Conservation (phyloP, 108 stramenopile genomes). For the Cyclotella baltica region DNA sequence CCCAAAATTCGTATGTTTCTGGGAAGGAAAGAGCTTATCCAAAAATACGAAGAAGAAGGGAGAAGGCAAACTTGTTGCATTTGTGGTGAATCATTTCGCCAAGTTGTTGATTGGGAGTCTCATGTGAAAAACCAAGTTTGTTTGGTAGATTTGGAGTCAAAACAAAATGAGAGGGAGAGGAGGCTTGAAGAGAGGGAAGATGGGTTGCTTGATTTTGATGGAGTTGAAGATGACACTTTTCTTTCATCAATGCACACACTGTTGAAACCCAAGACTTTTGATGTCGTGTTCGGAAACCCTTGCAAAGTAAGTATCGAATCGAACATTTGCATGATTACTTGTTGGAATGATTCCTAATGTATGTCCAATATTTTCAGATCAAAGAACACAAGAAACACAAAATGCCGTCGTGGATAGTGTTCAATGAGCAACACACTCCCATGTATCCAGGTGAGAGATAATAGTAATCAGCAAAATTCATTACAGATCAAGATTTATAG, state of each 20-base stretch:
- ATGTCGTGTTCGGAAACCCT: slow-evolving; percentile 13
- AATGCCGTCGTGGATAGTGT: slow-evolving; percentile 53
- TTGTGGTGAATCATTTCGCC: slow-evolving; percentile 4
- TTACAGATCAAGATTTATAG: no score
- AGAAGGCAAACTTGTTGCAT: background rate
- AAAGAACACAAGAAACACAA: slow-evolving; percentile 44
- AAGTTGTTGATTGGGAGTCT: background rate
- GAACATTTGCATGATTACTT: background rate
- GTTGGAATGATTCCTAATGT: background rate
- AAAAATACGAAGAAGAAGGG: background rate
- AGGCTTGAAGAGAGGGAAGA: slow-evolving; percentile 5
- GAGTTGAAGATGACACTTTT: background rate
- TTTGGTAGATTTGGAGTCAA: background rate
- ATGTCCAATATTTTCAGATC: slow-evolving; percentile 25
- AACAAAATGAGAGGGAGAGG: background rate
- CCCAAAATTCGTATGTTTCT: slow-evolving; percentile 1
- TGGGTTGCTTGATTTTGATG: background rate
- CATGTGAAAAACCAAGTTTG: background rate
- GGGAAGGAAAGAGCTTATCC: background rate
- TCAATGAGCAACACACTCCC: slow-evolving; percentile 40
- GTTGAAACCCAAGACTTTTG: background rate
- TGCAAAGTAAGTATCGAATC: slow-evolving; percentile 9
- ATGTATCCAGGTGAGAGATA: no score
- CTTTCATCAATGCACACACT: background rate
- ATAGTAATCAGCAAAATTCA: no score